Percentiles rank a stretch among this genome's conserved stretches.
Evolutionary conservation across 2,329 filamentous ascomycete genomes (phyloP).

Genomic region (Aureobasidium sp.): DNA sequence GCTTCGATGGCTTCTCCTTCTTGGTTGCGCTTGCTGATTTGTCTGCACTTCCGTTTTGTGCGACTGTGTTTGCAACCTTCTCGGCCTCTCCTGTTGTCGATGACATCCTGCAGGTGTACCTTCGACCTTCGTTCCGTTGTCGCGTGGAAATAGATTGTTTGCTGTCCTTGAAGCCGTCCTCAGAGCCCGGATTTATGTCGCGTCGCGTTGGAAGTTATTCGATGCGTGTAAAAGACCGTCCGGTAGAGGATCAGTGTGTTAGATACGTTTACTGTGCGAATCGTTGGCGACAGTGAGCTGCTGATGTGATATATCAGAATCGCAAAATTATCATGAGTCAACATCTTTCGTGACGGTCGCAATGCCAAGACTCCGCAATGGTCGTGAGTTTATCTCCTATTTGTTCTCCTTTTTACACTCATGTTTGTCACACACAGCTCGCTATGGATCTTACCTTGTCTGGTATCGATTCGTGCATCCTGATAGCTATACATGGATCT

Average conservation of each 20-base stretch:
- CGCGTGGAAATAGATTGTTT: neutral
- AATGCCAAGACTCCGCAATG: neutral
- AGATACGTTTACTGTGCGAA: too few relatives aligned
- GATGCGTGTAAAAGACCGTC: neutral
- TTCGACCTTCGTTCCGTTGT: neutral
- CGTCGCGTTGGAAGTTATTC: neutral
- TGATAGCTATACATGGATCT: too few relatives aligned
- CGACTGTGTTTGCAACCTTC: neutral
- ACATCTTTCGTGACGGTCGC: neutral
- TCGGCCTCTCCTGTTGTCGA: conserved; percentile 4
- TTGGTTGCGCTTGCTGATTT: conserved; percentile 54
- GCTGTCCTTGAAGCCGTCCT: neutral
- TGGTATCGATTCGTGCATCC: too few relatives aligned
- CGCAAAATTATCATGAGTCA: conserved; percentile 16
- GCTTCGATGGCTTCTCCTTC: conserved; percentile 21
- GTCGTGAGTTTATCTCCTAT: neutral
- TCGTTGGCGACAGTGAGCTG: neutral
- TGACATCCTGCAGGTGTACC: neutral
- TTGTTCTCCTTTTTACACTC: neutral
- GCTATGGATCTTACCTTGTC: too few relatives aligned
- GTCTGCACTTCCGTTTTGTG: conserved; percentile 34
- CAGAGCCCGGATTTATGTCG: neutral
- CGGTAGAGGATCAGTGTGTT: neutral
- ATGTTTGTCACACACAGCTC: too few relatives aligned
- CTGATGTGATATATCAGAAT: neutral